These are phyloP conservation scores for Aspergillus ibericus DNA, from an alignment of 2,329 filamentous ascomycete species.

Conservation along the genomic window DNA sequence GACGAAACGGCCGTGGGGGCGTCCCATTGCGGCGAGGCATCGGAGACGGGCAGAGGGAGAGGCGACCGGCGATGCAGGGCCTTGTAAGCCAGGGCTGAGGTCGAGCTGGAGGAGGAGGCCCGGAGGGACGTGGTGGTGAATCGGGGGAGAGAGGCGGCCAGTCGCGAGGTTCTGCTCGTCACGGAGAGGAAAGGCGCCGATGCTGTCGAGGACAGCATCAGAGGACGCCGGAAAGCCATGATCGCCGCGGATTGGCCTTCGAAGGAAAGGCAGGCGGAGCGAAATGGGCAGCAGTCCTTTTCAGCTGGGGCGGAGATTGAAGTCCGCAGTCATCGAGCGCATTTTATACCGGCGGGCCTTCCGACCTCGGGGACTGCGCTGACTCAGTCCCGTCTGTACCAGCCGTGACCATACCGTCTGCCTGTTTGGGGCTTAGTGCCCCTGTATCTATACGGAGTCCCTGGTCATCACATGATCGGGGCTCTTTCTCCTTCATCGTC, in stretches of 20 bases:
- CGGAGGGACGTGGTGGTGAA: conserved; percentile 28
- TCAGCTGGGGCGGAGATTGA: conserved; percentile 3
- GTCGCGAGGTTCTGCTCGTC: conserved; percentile 29
- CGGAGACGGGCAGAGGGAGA: conserved; percentile 75
- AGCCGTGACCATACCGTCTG: conserved; percentile 15
- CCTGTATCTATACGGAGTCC: not conserved
- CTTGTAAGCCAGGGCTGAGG: conserved; percentile 95
- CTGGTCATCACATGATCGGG: no score
- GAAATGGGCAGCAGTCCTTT: conserved; percentile 11
- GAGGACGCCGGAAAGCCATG: conserved; percentile 43
- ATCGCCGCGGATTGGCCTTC: conserved; percentile 19
- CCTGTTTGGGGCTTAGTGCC: conserved; percentile 17
- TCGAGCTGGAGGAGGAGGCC: conserved; percentile 61
- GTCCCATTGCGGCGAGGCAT: conserved; percentile 75
- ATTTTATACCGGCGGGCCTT: conserved; percentile 21
- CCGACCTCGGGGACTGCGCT: conserved; percentile 40
- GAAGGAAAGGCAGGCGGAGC: conserved; percentile 13
- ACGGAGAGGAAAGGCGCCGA: conserved; percentile 31
- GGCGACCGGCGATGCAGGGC: conserved; percentile 87
- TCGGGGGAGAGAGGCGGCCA: conserved; percentile 29
- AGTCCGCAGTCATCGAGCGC: conserved; percentile 19
- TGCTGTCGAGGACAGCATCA: conserved; percentile 35
- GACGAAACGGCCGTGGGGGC: conserved; percentile 94
- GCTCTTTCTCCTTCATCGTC: not conserved
- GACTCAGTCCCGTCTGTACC: conserved; percentile 28